Conservation (phyloP, 2,329 filamentous ascomycete genomes). For the Monosporascus sp. region DNA sequence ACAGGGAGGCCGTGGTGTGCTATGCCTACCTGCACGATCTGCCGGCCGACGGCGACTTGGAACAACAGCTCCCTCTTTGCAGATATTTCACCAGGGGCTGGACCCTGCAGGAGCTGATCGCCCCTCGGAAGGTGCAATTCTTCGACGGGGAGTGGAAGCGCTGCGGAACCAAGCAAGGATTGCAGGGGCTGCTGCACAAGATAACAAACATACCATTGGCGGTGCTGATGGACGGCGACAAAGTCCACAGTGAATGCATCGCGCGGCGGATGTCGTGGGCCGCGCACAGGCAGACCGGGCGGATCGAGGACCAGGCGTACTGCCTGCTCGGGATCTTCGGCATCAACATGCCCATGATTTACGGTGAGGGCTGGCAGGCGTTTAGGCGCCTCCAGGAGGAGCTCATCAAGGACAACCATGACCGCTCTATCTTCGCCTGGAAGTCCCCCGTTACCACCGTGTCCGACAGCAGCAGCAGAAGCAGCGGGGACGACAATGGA, state of each 20-base stretch:
- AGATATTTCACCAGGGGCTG: constrained; percentile 13
- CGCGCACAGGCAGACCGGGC: constrained; percentile 11
- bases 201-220: constrained; percentile 3
- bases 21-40: constrained; percentile 8
- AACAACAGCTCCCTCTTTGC: neutral
- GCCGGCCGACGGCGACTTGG: neutral
- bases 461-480: too few relatives aligned
- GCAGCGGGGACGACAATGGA: too few relatives aligned
- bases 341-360: constrained; percentile 23
- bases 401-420: constrained; percentile 16
- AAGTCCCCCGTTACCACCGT: neutral
- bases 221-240: neutral
- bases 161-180: constrained; percentile 6
- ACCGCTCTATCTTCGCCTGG: constrained; percentile 23
- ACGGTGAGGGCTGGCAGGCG: constrained; percentile 19
- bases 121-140: constrained; percentile 9
- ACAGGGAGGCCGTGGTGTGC: constrained; percentile 3
- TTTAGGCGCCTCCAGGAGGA: constrained; percentile 19
- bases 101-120: constrained; percentile 2
- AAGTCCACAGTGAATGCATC: constrained; percentile 7
- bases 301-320: constrained; percentile 19
- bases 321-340: constrained; percentile 22
- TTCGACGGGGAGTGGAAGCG: constrained; percentile 9
- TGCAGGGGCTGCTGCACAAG: neutral
- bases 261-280: constrained; percentile 23